Evolutionary conservation across 2,329 filamentous ascomycete genomes (phyloP).

Genomic region (Metarhizium anisopliae): DNA sequence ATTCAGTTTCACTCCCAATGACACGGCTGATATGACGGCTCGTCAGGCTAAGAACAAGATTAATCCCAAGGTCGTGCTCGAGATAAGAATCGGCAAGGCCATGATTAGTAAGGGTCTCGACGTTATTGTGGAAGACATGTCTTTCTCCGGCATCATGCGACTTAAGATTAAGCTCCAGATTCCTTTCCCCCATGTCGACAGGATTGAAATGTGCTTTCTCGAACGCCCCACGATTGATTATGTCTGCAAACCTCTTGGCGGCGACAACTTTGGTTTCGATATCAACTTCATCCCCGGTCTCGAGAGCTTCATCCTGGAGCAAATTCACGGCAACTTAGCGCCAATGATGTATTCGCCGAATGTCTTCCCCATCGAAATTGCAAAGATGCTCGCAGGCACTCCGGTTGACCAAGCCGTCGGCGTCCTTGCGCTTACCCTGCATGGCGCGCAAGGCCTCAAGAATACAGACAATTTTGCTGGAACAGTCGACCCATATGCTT

Average conservation of each 20-base stretch:
- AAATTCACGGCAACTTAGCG: conserved; percentile 85
- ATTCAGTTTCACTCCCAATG: conserved; percentile 97
- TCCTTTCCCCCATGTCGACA: conserved; percentile 90
- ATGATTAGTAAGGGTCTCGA: conserved; percentile 96
- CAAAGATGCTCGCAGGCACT: conserved; percentile 93
- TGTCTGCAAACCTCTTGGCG: conserved; percentile 93
- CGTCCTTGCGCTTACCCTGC: conserved; percentile 82
- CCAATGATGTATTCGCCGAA: conserved; percentile 99
- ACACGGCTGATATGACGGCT: conserved; percentile 82
- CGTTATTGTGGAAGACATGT: conserved; percentile 96
- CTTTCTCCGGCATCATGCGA: conserved; percentile 90
- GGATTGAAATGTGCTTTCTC: conserved; percentile 89
- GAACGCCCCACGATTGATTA: conserved; percentile 88
- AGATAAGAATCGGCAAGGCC: conserved; percentile 90
- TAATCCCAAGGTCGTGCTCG: conserved; percentile 92
- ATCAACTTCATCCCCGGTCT: conserved; percentile 98
- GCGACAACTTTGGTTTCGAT: conserved; percentile 91
- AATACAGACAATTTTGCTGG: conserved; percentile 91
- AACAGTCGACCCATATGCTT: conserved; percentile 82
- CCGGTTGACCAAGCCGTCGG: conserved; percentile 94
- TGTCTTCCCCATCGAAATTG: conserved; percentile 96
- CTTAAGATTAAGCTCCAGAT: conserved; percentile 97
- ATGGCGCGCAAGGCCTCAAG: conserved; percentile 86
- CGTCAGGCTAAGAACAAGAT: conserved; percentile 90
- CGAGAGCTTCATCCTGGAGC: conserved; percentile 87